Conservation (phyloP, 2,329 filamentous ascomycete genomes). For the Exophiala sideris region DNA sequence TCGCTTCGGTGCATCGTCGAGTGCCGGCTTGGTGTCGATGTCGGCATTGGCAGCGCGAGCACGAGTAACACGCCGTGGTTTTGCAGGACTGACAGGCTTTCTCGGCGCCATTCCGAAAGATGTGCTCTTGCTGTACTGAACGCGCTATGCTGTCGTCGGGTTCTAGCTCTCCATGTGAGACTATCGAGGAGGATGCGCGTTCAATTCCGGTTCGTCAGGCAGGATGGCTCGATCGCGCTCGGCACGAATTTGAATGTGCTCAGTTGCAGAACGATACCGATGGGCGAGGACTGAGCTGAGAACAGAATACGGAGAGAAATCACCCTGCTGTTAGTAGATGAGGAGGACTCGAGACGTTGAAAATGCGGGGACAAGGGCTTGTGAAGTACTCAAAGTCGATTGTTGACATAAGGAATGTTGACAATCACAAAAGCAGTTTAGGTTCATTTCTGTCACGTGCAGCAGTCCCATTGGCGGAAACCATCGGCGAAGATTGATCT, state of each 20-base stretch:
- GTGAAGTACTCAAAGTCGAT: neutral
- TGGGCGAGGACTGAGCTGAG: no score
- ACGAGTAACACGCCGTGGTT: constrained; percentile 32
- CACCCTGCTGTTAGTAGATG: no score
- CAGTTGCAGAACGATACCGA: no score
- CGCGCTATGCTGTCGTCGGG: no score
- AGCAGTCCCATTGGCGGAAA: neutral
- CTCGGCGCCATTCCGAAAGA: constrained; percentile 19
- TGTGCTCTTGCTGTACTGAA: no score
- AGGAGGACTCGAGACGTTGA: neutral
- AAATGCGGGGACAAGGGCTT: neutral
- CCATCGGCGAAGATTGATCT: neutral
- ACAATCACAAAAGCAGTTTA: neutral
- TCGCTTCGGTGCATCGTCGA: constrained; percentile 17
- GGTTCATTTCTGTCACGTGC: neutral
- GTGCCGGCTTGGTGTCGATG: neutral
- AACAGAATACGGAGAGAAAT: no score
- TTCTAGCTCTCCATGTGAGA: neutral
- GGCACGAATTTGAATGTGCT: no score
- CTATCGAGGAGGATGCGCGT: neutral
- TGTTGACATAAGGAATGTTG: constrained; percentile 1
- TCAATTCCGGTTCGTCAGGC: no score
- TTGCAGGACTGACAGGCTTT: constrained; percentile 30
- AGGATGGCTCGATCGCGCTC: no score
- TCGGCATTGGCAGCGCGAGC: constrained; percentile 30